A percentile compares a stretch with the other conserved stretches of the same genome.
Evolutionary conservation across 2,329 filamentous ascomycete species (phyloP).

Genomic region (Fusarium torreyae): DNA sequence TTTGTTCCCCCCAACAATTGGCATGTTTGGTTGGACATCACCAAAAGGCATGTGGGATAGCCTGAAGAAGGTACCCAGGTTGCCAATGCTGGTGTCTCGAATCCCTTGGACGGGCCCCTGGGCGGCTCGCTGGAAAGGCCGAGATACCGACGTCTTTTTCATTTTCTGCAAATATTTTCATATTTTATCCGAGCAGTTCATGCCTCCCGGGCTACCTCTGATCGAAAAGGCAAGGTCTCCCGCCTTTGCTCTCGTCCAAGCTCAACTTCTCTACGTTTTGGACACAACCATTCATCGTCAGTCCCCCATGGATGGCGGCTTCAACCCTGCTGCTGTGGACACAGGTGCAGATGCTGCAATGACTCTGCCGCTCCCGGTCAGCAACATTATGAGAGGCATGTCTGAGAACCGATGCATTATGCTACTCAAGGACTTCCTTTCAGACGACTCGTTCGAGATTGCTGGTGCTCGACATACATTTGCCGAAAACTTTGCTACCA

Average conservation of each 20-base stretch:
- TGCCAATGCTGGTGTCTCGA: conserved; percentile 77
- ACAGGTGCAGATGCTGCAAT: conserved; percentile 76
- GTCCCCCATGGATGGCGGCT: conserved; percentile 64
- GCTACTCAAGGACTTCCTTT: conserved; percentile 84
- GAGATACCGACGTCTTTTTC: conserved; percentile 91
- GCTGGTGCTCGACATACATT: conserved; percentile 75
- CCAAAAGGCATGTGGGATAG: conserved; percentile 64
- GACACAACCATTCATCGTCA: conserved; percentile 89
- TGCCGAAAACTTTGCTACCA: conserved; percentile 79
- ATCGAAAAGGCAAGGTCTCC: conserved; percentile 76
- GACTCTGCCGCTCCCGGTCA: conserved; percentile 73
- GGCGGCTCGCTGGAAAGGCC: conserved; percentile 87
- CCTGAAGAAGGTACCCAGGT: conserved; percentile 75
- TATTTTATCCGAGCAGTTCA: conserved; percentile 81
- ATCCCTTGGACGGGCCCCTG: conserved; percentile 90
- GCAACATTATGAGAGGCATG: conserved; percentile 84
- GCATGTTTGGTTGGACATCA: conserved; percentile 70
- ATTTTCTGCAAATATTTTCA: conserved; percentile 93
- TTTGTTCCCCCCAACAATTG: conserved; percentile 78
- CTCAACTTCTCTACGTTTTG: conserved; percentile 83
- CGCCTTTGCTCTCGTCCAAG: conserved; percentile 84
- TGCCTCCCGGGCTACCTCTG: conserved; percentile 69
- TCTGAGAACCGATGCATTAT: conserved; percentile 90
- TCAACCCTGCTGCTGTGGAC: conserved; percentile 62
- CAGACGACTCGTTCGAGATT: conserved; percentile 58